A percentile compares a stretch with the other conserved stretches of the same genome.
phyloP scores from a whole-genome alignment of 352 stramenopile species.

The Phytophthora melonis region DNA sequence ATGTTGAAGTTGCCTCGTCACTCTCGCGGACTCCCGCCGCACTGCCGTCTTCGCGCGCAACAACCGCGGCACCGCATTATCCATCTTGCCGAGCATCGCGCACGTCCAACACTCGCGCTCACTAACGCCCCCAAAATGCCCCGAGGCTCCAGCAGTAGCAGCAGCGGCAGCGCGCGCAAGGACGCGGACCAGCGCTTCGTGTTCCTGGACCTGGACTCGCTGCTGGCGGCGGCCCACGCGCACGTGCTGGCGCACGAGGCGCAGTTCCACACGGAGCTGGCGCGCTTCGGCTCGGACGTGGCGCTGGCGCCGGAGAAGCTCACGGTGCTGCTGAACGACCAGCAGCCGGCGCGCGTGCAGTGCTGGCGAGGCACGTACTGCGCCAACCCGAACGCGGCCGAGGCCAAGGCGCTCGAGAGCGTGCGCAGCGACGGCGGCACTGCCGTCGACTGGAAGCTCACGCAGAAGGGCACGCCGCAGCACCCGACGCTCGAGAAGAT shows the following conservation, averaged over 20 bases:
- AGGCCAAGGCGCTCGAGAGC: slow-evolving; percentile 24
- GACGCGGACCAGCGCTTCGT: slow-evolving; percentile 26
- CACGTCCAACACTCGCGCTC: background rate
- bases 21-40: background rate
- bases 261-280: slow-evolving; percentile 29
- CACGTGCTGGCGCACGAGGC: slow-evolving; percentile 28
- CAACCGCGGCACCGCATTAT: background rate
- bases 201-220: slow-evolving; percentile 37
- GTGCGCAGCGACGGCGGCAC: slow-evolving; percentile 18
- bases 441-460: slow-evolving; percentile 29
- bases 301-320: slow-evolving; percentile 25
- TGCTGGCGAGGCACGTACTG: slow-evolving; percentile 41
- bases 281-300: slow-evolving; percentile 22
- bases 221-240: slow-evolving; percentile 19
- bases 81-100: background rate
- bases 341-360: slow-evolving; percentile 20
- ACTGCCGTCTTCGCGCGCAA: background rate
- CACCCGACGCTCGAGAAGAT: slow-evolving; percentile 45
- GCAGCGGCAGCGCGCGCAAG: background rate
- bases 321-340: slow-evolving; percentile 29
- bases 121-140: slow-evolving; percentile 6
- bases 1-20: slow-evolving; percentile 1
- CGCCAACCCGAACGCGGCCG: slow-evolving; percentile 21
- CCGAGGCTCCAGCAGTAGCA: slow-evolving; percentile 5
- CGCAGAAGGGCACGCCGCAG: slow-evolving; percentile 34